These are phyloP conservation scores for Quillaja saponaria DNA, from an alignment of 306 rosid species.

Conservation along the genomic window DNA sequence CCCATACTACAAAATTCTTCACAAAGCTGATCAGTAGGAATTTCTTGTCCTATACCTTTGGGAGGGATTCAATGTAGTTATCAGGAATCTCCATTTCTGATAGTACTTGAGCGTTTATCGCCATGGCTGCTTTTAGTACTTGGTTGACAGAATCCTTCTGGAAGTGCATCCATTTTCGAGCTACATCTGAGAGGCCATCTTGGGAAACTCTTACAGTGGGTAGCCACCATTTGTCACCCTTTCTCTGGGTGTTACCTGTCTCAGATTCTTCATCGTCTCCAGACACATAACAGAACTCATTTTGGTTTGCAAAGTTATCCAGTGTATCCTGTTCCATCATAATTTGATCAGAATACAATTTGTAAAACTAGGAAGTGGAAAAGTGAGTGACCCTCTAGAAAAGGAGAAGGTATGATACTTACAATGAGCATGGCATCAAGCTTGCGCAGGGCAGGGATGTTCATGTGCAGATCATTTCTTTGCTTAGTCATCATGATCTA, in stretches of 20 bases:
- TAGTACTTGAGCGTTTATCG: conserved; percentile 83
- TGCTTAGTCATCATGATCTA: conserved; percentile 92
- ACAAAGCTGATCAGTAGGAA: conserved; percentile 1
- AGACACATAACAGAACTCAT: conserved; percentile 82
- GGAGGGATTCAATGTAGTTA: conserved; percentile 83
- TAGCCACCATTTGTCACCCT: conserved; percentile 87
- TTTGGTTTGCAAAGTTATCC: conserved; percentile 60
- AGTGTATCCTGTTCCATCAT: conserved; percentile 52
- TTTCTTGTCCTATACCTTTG: conserved; percentile 55
- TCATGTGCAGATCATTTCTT: conserved; percentile 79
- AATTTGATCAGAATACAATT: conserved; percentile 28
- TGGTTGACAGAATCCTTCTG: conserved; percentile 76
- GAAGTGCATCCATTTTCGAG: conserved; percentile 59
- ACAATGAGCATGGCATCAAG: conserved; percentile 90
- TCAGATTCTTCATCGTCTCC: conserved; percentile 51
- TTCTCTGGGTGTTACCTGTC: conserved; percentile 40
- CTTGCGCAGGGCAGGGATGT: conserved; percentile 79
- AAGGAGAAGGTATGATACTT: conserved; percentile 31
- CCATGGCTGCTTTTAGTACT: conserved; percentile 94
- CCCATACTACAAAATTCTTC: conserved; percentile 3
- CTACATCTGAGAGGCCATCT: conserved; percentile 65
- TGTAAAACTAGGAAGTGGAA: conserved; percentile 12
- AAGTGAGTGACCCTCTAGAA: conserved; percentile 4
- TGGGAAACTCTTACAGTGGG: conserved; percentile 73
- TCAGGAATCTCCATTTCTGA: conserved; percentile 85